phyloP scores from a whole-genome alignment of 2,329 filamentous ascomycete genomes.

The Pyricularia sp. region DNA sequence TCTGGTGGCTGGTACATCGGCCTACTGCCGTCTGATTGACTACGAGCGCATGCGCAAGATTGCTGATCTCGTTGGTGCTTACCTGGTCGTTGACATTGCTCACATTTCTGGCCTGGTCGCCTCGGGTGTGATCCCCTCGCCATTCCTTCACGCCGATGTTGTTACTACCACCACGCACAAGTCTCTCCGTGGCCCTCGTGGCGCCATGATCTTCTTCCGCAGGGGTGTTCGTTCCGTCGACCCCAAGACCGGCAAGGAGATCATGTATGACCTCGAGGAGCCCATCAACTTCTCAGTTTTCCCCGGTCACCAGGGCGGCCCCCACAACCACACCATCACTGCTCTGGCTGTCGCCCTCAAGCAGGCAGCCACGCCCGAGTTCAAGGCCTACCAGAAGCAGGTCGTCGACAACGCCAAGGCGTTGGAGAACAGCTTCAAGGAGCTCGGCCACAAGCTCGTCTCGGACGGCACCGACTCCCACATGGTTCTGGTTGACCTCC shows the following conservation, averaged over 20 bases:
- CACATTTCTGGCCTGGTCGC: slow-evolving; percentile 96
- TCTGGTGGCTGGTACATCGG: slow-evolving; percentile 90
- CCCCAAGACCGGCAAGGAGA: slow-evolving; percentile 81
- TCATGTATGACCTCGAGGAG: slow-evolving; percentile 82
- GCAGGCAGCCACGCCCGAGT: slow-evolving; percentile 81
- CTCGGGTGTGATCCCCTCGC: slow-evolving; percentile 82
- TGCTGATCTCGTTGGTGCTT: slow-evolving; percentile 83
- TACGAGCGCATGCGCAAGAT: slow-evolving; percentile 94
- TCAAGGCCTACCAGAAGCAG: slow-evolving; percentile 86
- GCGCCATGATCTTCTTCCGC: slow-evolving; percentile 99
- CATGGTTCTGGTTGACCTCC: slow-evolving; percentile 90
- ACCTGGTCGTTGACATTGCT: slow-evolving; percentile 95
- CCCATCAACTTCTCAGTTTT: slow-evolving; percentile 99
- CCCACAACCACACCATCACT: slow-evolving; percentile 99
- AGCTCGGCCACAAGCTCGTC: slow-evolving; percentile 85
- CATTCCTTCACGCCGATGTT: slow-evolving; percentile 85
- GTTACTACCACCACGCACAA: slow-evolving; percentile 99
- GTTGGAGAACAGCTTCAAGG: slow-evolving; percentile 72
- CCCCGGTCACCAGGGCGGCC: slow-evolving; percentile 95
- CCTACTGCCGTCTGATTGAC: slow-evolving; percentile 96
- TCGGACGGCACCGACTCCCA: slow-evolving; percentile 94
- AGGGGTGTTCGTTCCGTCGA: slow-evolving; percentile 88
- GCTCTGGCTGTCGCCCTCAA: slow-evolving; percentile 89
- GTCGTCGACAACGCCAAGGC: slow-evolving; percentile 90
- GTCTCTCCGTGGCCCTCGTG: slow-evolving; percentile 90